Percentiles rank a stretch among this genome's conserved stretches.
Conservation (phyloP, 129 eudicot species). For the Helichrysum umbraculigerum region DNA sequence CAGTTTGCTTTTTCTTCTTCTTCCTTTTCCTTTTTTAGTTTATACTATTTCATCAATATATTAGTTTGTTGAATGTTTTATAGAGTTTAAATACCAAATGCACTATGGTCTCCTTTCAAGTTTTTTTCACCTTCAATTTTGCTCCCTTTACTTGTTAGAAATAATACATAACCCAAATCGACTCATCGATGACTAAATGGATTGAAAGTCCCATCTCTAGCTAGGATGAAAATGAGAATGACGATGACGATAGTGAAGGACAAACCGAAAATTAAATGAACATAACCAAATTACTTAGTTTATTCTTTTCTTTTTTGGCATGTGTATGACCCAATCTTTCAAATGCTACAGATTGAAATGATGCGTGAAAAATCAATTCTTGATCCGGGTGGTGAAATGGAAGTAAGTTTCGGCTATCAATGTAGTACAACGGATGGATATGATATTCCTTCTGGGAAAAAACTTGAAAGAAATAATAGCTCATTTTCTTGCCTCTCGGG, state of each 20-base stretch:
- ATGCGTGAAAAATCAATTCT: slow-evolving; percentile 49
- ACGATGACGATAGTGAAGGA: background rate
- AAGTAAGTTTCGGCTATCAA: slow-evolving; percentile 86
- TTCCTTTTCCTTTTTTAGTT: background rate
- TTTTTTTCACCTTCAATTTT: background rate
- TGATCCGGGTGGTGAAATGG: slow-evolving; percentile 69
- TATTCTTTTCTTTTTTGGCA: background rate
- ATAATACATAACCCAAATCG: too few relatives aligned
- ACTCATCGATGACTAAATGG: background rate
- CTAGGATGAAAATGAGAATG: background rate
- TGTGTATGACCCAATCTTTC: slow-evolving; percentile 6
- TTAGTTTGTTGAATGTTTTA: too few relatives aligned
- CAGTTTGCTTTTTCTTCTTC: background rate
- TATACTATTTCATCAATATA: background rate
- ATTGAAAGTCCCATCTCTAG: background rate
- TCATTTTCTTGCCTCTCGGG: slow-evolving; percentile 92
- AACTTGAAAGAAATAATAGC: slow-evolving; percentile 54
- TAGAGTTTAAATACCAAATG: background rate
- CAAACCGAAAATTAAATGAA: background rate
- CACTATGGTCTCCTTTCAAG: background rate
- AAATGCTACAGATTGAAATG: slow-evolving; percentile 38
- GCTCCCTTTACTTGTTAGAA: background rate
- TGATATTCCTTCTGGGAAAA: slow-evolving; percentile 51
- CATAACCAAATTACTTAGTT: background rate
- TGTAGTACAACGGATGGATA: slow-evolving; percentile 54